These are phyloP conservation scores for Aspergillus sp. DNA, from an alignment of 2,329 filamentous ascomycete species.

Conservation along the genomic window DNA sequence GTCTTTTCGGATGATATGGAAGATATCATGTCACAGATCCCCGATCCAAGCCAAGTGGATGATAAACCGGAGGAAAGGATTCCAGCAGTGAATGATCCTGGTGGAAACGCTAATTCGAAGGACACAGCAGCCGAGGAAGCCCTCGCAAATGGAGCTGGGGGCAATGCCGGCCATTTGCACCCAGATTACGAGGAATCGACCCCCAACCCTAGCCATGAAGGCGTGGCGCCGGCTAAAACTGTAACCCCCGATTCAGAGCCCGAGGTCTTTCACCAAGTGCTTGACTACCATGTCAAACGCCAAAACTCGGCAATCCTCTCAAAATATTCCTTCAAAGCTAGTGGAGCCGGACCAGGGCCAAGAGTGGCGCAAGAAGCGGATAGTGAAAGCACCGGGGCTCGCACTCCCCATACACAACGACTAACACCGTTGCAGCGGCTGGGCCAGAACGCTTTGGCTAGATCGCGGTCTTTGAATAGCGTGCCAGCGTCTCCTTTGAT, in stretches of 20 bases:
- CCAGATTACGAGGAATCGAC: background rate
- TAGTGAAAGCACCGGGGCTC: background rate
- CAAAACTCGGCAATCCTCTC: slow-evolving; percentile 38
- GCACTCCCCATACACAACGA: slow-evolving; percentile 10
- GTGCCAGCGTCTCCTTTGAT: slow-evolving; percentile 9
- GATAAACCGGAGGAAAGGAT: background rate
- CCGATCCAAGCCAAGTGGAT: slow-evolving; percentile 30
- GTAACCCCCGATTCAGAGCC: slow-evolving; percentile 19
- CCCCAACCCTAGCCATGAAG: background rate
- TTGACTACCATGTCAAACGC: slow-evolving; percentile 37
- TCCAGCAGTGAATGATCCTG: background rate
- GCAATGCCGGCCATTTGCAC: background rate
- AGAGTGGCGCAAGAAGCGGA: background rate
- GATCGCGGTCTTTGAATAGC: slow-evolving; percentile 37
- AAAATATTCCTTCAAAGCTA: slow-evolving; percentile 35
- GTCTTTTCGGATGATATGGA: slow-evolving; percentile 57
- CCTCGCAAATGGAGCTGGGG: background rate
- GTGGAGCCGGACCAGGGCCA: background rate
- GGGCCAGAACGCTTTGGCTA: slow-evolving; percentile 40
- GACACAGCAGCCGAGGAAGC: background rate
- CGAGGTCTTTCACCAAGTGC: slow-evolving; percentile 33
- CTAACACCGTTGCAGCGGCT: slow-evolving; percentile 44
- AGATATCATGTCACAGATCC: slow-evolving; percentile 49
- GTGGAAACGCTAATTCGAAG: background rate
- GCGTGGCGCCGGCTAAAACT: slow-evolving; percentile 3